Evolutionary conservation across 768 basidiomycete genomes (phyloP), one percentile per base, ranked within the genome.

Genomic region (Hypsizygus marmoreus): DNA sequence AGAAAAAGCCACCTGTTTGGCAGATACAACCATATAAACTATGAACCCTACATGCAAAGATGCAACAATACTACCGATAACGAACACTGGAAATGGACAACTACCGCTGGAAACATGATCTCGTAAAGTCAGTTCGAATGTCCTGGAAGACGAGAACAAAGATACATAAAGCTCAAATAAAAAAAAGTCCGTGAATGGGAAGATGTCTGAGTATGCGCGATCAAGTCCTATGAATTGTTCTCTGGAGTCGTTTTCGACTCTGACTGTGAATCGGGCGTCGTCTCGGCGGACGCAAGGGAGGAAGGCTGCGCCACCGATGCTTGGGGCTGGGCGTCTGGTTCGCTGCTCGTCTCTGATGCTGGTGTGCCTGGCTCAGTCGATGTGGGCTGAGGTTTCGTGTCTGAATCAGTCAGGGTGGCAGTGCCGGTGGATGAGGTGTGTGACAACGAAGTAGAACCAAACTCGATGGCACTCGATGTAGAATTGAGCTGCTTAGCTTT

Each of bases 401-500:
- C 17, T 23, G 23, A 24, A 4, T n/a, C 28, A 24, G 6, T 39
- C 12, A 22, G 5, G 12, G 17, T 14, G 26, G 24, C 8, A n/a
- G 29, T 22, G 16, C 26, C 30, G 9, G 44, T 19, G 31, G 30
- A 36, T 4, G 33, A 17, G 8, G 29, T 32, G 20, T 25, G 30
- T 20, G 41, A 17, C 17, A 23, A 32, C 37, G 33, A 32, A 36
- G 35, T 25, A 16, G 51, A 43, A 10, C 29, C 33, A 11, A 49
- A 36, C 32, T 39, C 42, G n/a, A 31, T 24, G 8, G 45, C 37
- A 16, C 30, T 47, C 7, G 54, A 52, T 20, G 54, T 48, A 1
- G 37, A 50, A 4, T 55, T 51, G 6, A 58, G 33, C 43, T 55
- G 42, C 40, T 54, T 49, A 20, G 56, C 59, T 50, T 57, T 60